Evolutionary conservation across 441 rosid species (phyloP), one percentile per base, ranked within the genome.

Genomic region (Cnidoscolus chayamansa): DNA sequence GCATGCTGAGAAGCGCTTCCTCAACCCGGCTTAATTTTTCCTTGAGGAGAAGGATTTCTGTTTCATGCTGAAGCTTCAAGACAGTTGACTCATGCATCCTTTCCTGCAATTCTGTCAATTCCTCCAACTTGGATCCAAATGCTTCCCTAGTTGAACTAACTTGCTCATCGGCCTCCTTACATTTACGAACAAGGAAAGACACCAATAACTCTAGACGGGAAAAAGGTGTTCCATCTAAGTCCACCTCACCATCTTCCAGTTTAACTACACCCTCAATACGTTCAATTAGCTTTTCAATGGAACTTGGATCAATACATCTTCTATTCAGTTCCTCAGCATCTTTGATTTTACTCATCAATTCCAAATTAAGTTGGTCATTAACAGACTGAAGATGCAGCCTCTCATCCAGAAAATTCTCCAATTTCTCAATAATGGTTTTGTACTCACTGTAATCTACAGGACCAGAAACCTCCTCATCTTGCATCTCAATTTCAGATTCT

Each of bases 151-250:
- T 79, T 69, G 68, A 69, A 75, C 68, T 70, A 72, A 81, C 76
- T 82, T 73, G 83, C 75, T 84, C 87, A 48, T 68, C 43, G 58
- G 71, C 77, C 62, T 75, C 77, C 74, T 73, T 79, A 81, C 43
- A 80, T 47, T 81, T 74, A 19, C 17, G 76, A 81, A 85, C 86
- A 83, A 96, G 93, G 71, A 84, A 78, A 65, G 86, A 81, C 70
- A 96, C 86, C 77, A 92, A 79, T 75, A 82, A 87, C 88, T 84
- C 93, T 65, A 96, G 77, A 63, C 61, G 79, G 45, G 84, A 80
- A 76, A 78, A 60, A 78, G 90, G 86, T 11, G 71, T 72, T 64
- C 74, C 75, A 77, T 84, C 92, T 43, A 71, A 78, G 79, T 72
- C 84, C 56, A 54, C 53, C 69, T 68, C 79, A 40, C 70, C 64